A percentile compares a stretch with the other conserved stretches of the same genome.
phyloP scores from a whole-genome alignment of 768 basidiomycete species.

The Suillus lakei region DNA sequence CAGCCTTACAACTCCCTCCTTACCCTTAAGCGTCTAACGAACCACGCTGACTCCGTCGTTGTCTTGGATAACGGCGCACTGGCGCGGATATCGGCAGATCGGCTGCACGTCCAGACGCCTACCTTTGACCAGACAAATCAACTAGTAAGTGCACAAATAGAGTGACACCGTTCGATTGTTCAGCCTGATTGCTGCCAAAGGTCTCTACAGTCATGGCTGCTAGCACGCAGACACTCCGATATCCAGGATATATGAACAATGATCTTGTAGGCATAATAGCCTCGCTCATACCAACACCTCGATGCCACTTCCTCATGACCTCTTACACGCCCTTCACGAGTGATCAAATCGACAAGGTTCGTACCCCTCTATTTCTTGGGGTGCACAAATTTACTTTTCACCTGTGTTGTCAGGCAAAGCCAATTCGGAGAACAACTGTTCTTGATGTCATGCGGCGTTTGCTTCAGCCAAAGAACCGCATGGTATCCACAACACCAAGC shows the following conservation, averaged over 20 bases:
- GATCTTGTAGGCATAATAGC: conserved; percentile 97
- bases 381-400: conserved; percentile 6
- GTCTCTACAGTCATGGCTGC: conserved; percentile 98
- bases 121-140: conserved; percentile 94
- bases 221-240: conserved; percentile 94
- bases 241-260: conserved; percentile 99
- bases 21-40: conserved; percentile 90
- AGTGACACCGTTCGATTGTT: neutral
- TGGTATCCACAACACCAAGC: conserved; percentile 94
- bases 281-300: conserved; percentile 93
- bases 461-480: conserved; percentile 96
- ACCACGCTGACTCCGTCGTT: conserved; percentile 96
- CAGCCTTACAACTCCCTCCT: conserved; percentile 97
- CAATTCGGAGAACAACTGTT: conserved; percentile 95
- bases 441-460: conserved; percentile 98
- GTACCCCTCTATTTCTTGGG: conserved; percentile 16
- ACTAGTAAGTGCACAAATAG: conserved; percentile 54
- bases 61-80: conserved; percentile 97
- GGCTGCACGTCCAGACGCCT: conserved; percentile 85
- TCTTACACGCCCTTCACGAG: conserved; percentile 98
- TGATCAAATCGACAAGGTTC: conserved; percentile 93
- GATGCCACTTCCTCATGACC: conserved; percentile 98
- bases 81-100: conserved; percentile 89
- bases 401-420: conserved; percentile 71
- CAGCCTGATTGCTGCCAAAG: conserved; percentile 42